phyloP scores from a whole-genome alignment of 768 basidiomycete genomes.

The Lepiota brunneoincarnata region DNA sequence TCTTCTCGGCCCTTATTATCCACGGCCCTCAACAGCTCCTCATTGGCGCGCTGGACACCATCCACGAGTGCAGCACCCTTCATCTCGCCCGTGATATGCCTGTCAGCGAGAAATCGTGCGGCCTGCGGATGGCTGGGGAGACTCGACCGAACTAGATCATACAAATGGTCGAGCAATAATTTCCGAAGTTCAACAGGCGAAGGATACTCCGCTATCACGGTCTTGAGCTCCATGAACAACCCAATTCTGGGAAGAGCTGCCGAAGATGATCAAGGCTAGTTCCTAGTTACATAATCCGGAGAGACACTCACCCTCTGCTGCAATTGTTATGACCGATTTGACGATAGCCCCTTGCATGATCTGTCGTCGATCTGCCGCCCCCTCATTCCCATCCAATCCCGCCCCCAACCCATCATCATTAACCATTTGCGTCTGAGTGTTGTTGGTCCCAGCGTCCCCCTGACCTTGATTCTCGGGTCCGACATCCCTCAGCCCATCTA shows the following conservation, averaged over 20 bases:
- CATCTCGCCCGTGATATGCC: constrained; percentile 28
- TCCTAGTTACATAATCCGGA: constrained; percentile 1
- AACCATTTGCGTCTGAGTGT: constrained; percentile 30
- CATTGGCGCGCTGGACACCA: constrained; percentile 34
- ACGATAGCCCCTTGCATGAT: constrained; percentile 82
- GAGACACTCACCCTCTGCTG: constrained; percentile 57
- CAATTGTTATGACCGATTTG: constrained; percentile 70
- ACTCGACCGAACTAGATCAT: constrained; percentile 28
- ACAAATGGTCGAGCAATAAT: constrained; percentile 36
- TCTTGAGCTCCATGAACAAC: constrained; percentile 38
- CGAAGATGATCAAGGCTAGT: constrained; percentile 18
- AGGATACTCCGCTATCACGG: constrained; percentile 36
- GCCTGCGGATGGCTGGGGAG: constrained; percentile 34
- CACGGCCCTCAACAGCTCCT: constrained; percentile 30
- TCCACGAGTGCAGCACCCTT: constrained; percentile 35
- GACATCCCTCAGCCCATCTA: constrained; percentile 8
- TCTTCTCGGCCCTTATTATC: constrained; percentile 21
- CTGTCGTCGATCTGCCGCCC: constrained; percentile 55
- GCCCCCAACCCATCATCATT: constrained; percentile 37
- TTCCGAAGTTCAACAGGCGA: constrained; percentile 30
- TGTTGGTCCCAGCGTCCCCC: constrained; percentile 21
- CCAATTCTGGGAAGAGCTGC: constrained; percentile 41
- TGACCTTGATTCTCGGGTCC: constrained; percentile 20
- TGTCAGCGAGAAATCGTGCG: constrained; percentile 31
- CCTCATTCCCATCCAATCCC: constrained; percentile 41